Conservation (phyloP, 805 yeast genomes). For the Zygoascus bituminiphila region DNA sequence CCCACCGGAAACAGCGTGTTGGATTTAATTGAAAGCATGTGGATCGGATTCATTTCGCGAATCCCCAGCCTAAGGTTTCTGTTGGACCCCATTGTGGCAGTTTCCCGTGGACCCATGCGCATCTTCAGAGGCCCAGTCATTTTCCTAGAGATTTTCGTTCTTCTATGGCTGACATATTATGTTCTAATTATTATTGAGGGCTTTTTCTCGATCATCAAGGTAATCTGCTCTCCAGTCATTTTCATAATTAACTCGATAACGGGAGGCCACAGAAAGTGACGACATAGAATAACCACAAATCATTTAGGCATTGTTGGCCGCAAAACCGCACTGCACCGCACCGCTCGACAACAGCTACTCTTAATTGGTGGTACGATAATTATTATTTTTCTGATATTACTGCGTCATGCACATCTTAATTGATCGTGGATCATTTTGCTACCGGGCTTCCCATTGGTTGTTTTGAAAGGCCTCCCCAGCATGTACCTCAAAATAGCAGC, state of each 20-base stretch:
- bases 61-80: constrained; percentile 8
- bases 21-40: not conserved
- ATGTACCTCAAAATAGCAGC: not conserved
- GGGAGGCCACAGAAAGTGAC: too few relatives aligned
- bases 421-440: too few relatives aligned
- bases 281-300: too few relatives aligned
- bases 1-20: not conserved
- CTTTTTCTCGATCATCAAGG: constrained; percentile 13
- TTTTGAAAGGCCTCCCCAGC: too few relatives aligned
- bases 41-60: constrained; percentile 5
- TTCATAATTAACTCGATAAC: constrained; percentile 7
- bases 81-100: constrained; percentile 7
- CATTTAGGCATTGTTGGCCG: too few relatives aligned
- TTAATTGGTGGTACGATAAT: too few relatives aligned
- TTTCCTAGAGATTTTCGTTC: constrained; percentile 12
- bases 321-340: too few relatives aligned
- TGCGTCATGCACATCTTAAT: too few relatives aligned
- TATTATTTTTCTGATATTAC: too few relatives aligned
- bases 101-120: constrained; percentile 2
- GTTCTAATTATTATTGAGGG: constrained; percentile 12
- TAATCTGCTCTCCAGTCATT: constrained; percentile 19
- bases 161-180: constrained; percentile 13
- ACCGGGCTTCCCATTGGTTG: too few relatives aligned
- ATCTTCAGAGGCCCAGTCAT: constrained; percentile 7
- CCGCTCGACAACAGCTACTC: too few relatives aligned